Conservation (phyloP, 495 filamentous ascomycete species). For the Neurospora tetrasperma region DNA sequence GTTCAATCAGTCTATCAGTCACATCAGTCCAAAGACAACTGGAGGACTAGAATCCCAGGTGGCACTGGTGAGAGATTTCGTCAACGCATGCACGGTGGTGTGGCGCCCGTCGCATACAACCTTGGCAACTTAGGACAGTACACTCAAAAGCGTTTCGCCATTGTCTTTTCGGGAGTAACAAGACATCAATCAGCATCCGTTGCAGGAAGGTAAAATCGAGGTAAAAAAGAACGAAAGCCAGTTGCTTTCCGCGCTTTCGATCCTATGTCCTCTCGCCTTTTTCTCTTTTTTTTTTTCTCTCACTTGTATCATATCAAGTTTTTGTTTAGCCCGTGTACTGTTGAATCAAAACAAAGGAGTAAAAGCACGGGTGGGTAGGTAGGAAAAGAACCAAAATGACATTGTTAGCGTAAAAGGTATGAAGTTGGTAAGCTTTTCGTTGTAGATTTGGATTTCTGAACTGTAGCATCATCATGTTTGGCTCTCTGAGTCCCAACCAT, state of each 20-base stretch:
- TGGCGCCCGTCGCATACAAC: not conserved
- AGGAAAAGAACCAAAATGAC: not conserved
- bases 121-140: not conserved
- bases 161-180: not conserved
- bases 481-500: not conserved
- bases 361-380: not conserved
- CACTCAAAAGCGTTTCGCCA: not conserved
- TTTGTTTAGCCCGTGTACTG: not conserved
- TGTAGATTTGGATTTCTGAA: not conserved
- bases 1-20: not conserved
- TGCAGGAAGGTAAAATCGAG: not conserved
- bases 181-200: not conserved
- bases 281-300: not conserved
- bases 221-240: not conserved
- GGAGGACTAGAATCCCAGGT: not conserved
- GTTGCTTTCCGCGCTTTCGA: not conserved
- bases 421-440: not conserved
- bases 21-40: not conserved
- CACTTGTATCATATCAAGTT: not conserved
- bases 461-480: not conserved
- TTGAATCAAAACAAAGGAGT: not conserved
- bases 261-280: not conserved
- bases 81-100: not conserved
- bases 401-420: not conserved
- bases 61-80: not conserved